Percentiles rank a stretch among this genome's conserved stretches.
These are phyloP conservation scores for Drechslerella coelobrocha DNA, from an alignment of 2,329 filamentous ascomycete species.

Conservation along the genomic window DNA sequence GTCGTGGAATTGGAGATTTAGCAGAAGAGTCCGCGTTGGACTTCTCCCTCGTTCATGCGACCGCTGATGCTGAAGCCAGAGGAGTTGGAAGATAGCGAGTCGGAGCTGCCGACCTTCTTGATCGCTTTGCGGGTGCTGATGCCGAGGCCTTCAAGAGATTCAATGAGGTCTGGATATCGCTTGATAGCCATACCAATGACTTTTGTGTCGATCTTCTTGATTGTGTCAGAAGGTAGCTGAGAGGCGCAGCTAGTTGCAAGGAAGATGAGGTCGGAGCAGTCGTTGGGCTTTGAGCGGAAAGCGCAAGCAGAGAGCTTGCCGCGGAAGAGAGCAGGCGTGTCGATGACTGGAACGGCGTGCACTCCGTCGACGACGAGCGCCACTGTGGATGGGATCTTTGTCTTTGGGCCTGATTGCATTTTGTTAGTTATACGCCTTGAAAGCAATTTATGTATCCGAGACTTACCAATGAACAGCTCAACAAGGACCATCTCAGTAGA, in stretches of 20 bases:
- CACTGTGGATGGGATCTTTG: slow-evolving; percentile 51
- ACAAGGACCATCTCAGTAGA: slow-evolving; percentile 54
- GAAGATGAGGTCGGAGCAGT: slow-evolving; percentile 54
- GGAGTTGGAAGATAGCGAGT: slow-evolving; percentile 47
- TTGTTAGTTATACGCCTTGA: slow-evolving; percentile 38
- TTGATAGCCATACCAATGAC: slow-evolving; percentile 53
- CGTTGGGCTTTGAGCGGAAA: slow-evolving; percentile 53
- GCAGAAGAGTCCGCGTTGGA: slow-evolving; percentile 50
- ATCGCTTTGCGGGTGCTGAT: slow-evolving; percentile 52
- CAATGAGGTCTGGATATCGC: slow-evolving; percentile 54
- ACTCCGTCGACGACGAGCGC: slow-evolving; percentile 49
- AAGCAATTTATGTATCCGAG: slow-evolving; percentile 6
- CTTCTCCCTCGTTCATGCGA: slow-evolving; percentile 50
- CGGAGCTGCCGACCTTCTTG: slow-evolving; percentile 49
- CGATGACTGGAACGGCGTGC: slow-evolving; percentile 53
- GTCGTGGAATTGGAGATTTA: slow-evolving; percentile 32
- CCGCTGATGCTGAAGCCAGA: slow-evolving; percentile 49
- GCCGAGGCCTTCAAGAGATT: slow-evolving; percentile 52
- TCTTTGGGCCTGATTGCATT: slow-evolving; percentile 50
- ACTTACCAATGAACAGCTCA: slow-evolving; percentile 54
- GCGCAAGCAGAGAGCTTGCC: slow-evolving; percentile 55
- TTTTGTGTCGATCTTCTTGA: slow-evolving; percentile 53
- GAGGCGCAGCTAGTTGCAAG: slow-evolving; percentile 52
- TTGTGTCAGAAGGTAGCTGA: slow-evolving; percentile 48
- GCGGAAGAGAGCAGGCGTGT: slow-evolving; percentile 53